Evolutionary conservation across 768 basidiomycete species (phyloP).

Genomic region (Phlebiopsis gigantea): DNA sequence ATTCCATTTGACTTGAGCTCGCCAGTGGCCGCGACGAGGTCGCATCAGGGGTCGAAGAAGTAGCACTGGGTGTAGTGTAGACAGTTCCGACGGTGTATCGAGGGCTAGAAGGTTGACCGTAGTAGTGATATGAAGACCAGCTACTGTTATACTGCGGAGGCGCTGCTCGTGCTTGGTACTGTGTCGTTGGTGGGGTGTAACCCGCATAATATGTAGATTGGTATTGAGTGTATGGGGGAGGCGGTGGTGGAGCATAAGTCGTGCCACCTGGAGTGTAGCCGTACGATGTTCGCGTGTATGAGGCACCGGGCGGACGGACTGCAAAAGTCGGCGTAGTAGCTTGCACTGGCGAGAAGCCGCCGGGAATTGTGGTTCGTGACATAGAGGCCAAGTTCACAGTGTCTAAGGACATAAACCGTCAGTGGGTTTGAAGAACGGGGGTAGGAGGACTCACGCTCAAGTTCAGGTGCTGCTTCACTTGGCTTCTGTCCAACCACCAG

Average conservation of each 20-base stretch:
- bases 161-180: not conserved
- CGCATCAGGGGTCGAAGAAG: not conserved
- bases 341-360: not conserved
- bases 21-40: not conserved
- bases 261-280: not conserved
- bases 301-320: not conserved
- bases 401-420: too few relatives aligned
- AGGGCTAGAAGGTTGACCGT: not conserved
- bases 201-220: not conserved
- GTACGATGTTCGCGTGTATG: not conserved
- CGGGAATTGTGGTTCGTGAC: too few relatives aligned
- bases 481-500: constrained; percentile 71
- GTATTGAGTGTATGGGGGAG: not conserved
- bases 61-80: not conserved
- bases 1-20: too few relatives aligned
- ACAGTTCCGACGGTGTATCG: not conserved
- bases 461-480: constrained; percentile 43
- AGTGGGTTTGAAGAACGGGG: not conserved
- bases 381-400: too few relatives aligned
- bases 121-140: not conserved
- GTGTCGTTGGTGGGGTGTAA: not conserved
- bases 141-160: not conserved
- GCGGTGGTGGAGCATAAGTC: not conserved
- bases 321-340: not conserved
- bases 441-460: constrained; percentile 37